Conservation (phyloP, 2,329 filamentous ascomycete species). For the Colletotrichum caudatum region DNA sequence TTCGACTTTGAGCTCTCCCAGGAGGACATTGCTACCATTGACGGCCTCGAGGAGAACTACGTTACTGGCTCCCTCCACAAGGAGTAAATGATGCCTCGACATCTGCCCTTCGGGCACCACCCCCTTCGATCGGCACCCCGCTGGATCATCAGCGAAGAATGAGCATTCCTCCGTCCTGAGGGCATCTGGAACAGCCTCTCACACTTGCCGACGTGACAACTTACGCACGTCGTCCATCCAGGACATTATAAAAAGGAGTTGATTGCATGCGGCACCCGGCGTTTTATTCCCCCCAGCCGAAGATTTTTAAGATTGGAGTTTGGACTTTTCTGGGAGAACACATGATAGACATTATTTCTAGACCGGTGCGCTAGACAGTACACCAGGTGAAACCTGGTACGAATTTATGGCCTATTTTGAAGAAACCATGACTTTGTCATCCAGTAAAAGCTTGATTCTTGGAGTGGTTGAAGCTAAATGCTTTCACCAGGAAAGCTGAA, state of each 20-base stretch:
- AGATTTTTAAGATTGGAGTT: slow-evolving; percentile 22
- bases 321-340: slow-evolving; percentile 19
- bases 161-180: slow-evolving; percentile 41
- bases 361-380: slow-evolving; percentile 29
- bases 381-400: slow-evolving; percentile 30
- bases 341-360: slow-evolving; percentile 19
- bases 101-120: slow-evolving; percentile 8
- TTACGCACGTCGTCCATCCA: slow-evolving; percentile 39
- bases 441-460: background rate
- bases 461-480: background rate
- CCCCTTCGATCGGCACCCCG: slow-evolving; percentile 20
- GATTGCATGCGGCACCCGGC: slow-evolving; percentile 24
- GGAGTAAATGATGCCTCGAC: slow-evolving; percentile 48
- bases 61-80: slow-evolving; percentile 54
- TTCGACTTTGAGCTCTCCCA: slow-evolving; percentile 70
- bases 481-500: too few species aligned
- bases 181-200: slow-evolving; percentile 30
- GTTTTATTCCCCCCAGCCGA: slow-evolving; percentile 31
- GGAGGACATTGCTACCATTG: slow-evolving; percentile 59
- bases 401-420: slow-evolving; percentile 32
- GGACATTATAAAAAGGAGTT: slow-evolving; percentile 36
- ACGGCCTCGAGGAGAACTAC: slow-evolving; percentile 47
- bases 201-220: slow-evolving; percentile 23
- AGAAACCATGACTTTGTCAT: background rate
- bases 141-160: slow-evolving; percentile 14